phyloP scores from a whole-genome alignment of 2,329 filamentous ascomycete species.

The Aulographum hederae region DNA sequence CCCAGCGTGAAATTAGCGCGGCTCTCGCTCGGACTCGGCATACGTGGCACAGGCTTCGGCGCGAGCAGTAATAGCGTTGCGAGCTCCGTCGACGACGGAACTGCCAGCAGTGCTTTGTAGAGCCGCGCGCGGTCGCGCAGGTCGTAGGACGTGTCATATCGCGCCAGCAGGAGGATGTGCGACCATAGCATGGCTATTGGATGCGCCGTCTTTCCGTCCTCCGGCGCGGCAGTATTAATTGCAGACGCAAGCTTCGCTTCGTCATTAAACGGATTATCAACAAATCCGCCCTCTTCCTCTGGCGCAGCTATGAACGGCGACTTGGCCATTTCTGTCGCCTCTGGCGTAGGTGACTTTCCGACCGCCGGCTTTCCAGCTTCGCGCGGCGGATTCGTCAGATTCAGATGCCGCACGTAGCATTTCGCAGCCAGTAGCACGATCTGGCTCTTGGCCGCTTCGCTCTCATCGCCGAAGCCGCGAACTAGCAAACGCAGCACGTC shows the following conservation, averaged over 20 bases:
- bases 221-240: background rate
- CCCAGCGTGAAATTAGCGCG: conserved; percentile 64
- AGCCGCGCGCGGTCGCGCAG: conserved; percentile 79
- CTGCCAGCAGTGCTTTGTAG: conserved; percentile 66
- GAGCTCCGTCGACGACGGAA: conserved; percentile 59
- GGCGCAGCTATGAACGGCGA: conserved; percentile 1
- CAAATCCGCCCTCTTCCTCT: conserved; percentile 10
- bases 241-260: background rate
- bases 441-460: conserved; percentile 73
- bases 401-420: conserved; percentile 80
- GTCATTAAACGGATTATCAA: conserved; percentile 3
- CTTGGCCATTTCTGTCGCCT: background rate
- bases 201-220: conserved; percentile 23
- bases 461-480: conserved; percentile 69
- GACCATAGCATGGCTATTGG: conserved; percentile 64
- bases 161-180: conserved; percentile 66
- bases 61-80: conserved; percentile 81
- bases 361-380: conserved; percentile 2
- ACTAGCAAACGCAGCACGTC: conserved; percentile 80
- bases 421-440: conserved; percentile 90
- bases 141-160: conserved; percentile 91
- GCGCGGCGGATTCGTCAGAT: conserved; percentile 22
- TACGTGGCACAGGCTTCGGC: conserved; percentile 83
- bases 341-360: background rate
- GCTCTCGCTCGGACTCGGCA: conserved; percentile 72